Evolutionary conservation across 1,284 basidiomycete species (phyloP).

Genomic region (Porphyrellus sp.): DNA sequence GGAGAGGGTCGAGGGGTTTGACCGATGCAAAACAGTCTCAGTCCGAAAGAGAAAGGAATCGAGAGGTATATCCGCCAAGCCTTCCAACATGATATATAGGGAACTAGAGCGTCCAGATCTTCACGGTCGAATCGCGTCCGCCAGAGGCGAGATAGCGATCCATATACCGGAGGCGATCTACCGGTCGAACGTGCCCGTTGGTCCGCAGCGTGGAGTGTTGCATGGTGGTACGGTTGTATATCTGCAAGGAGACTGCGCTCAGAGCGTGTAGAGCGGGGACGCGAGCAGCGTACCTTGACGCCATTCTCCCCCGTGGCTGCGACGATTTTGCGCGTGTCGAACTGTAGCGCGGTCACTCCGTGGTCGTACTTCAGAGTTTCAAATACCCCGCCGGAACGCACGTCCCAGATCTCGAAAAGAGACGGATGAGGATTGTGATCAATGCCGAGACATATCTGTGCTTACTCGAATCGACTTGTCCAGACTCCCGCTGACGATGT

Average conservation of each 20-base stretch:
- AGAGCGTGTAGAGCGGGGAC: conserved; percentile 1
- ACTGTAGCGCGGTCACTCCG: conserved; percentile 89
- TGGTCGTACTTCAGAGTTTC: conserved; percentile 92
- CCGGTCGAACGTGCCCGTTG: conserved; percentile 90
- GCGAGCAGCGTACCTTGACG: conserved; percentile 62
- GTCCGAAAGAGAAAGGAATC: too few species aligned
- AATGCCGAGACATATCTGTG: conserved; percentile 14
- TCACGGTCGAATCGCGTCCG: conserved; percentile 83
- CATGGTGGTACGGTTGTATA: conserved; percentile 94
- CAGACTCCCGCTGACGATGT: conserved; percentile 88
- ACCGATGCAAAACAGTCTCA: conserved; percentile 23
- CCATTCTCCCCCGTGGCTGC: conserved; percentile 94
- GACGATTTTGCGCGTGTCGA: conserved; percentile 92
- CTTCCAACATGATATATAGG: conserved; percentile 10
- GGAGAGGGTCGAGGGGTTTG: too few species aligned
- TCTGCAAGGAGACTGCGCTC: conserved; percentile 42
- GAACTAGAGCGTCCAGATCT: conserved; percentile 93
- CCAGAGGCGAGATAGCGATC: conserved; percentile 94
- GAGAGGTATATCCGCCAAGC: conserved; percentile 19
- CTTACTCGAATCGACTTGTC: conserved; percentile 90
- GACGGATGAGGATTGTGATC: neutral
- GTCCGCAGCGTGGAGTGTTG: conserved; percentile 81
- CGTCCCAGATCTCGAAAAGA: conserved; percentile 83
- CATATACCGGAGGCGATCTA: conserved; percentile 92
- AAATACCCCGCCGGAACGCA: conserved; percentile 83